A percentile compares a stretch with the other conserved stretches of the same genome.
Conservation (phyloP, 257 asterid species). For the Apocynum venetum region DNA sequence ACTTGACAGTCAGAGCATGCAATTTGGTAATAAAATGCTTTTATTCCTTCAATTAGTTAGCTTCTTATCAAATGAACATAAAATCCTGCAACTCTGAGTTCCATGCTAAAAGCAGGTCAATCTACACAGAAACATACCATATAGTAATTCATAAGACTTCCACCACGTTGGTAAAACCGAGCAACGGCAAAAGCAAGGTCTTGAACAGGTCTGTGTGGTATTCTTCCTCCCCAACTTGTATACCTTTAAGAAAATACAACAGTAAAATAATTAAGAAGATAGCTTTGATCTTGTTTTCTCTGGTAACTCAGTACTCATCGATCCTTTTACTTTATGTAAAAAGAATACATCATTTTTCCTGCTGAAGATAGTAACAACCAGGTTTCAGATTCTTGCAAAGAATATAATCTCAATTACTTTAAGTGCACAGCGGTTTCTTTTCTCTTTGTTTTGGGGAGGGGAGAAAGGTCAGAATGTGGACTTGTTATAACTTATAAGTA, state of each 20-base stretch:
- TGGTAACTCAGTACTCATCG: not conserved
- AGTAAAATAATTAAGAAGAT: conserved; percentile 2
- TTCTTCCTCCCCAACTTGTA: conserved; percentile 80
- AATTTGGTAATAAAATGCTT: not conserved
- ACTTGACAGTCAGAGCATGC: not conserved
- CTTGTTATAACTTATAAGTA: not conserved
- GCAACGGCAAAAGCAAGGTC: conserved; percentile 97
- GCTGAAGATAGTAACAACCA: not conserved
- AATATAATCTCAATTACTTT: not conserved
- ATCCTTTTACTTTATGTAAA: not conserved
- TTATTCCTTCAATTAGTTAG: not conserved
- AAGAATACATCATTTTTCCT: not conserved
- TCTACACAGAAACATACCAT: conserved; percentile 51
- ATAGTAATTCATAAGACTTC: conserved; percentile 88
- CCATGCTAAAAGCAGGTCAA: not conserved
- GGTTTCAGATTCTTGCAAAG: not conserved
- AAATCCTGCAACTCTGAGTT: not conserved
- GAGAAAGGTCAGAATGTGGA: not conserved
- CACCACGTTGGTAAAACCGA: conserved; percentile 96
- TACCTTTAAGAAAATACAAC: conserved; percentile 47
- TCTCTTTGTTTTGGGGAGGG: not conserved
- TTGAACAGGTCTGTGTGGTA: conserved; percentile 84
- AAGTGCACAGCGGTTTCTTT: not conserved
- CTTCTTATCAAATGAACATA: not conserved
- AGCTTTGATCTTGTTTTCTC: not conserved